Evolutionary conservation across 208 protist species (phyloP), one percentile per base, ranked within the genome.

Genomic region (Crithidia sp.): DNA sequence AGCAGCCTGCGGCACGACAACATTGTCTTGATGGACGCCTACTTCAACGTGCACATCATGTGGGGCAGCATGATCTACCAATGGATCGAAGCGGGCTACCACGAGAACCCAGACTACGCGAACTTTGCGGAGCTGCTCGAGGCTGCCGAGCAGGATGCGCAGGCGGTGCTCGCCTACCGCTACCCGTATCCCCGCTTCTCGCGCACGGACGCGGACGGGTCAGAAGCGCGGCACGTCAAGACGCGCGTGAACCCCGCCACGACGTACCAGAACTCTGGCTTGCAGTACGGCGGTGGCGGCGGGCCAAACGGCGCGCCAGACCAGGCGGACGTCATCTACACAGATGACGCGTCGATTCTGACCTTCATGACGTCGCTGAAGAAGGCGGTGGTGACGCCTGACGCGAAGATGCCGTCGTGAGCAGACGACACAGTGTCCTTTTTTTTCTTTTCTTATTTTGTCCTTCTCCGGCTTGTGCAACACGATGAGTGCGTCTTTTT

Each of bases 11-110:
- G 83, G 0, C 78, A 82, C 43, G 96, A 99, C 74, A 90, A 93
- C 71, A 99, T 99, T 75, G 90, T 99, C 0, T 84, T 99, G 5
- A 97, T 99, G 77, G 99, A 99, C 83, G 98, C 98, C 16, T 99
- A 98, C 86, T 99, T 99, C 90, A 93, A 99, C 67, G 93, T 99
- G 50, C 85, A 99, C 65, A 93, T 99, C 67, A 99, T 97, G 90
- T 96, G 98, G 87, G 99, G 99, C 54, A 91, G 95, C 52, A 90
- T 85, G 14, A 96, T 99, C 71, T 98, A 91, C 57, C 76, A 88
- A 60, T 99, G 98, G 98, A 94, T 97, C 63, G 91, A 98, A 67
- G 91, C 86, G 7, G 88, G 83, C 43, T 98, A 95, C 71, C 89
- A 99, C 36, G 86, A 99, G 28, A 69, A 98, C 69, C 89, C 92